Evolutionary conservation across 306 rosid genomes (phyloP).

Genomic region (Sindora glabra): DNA sequence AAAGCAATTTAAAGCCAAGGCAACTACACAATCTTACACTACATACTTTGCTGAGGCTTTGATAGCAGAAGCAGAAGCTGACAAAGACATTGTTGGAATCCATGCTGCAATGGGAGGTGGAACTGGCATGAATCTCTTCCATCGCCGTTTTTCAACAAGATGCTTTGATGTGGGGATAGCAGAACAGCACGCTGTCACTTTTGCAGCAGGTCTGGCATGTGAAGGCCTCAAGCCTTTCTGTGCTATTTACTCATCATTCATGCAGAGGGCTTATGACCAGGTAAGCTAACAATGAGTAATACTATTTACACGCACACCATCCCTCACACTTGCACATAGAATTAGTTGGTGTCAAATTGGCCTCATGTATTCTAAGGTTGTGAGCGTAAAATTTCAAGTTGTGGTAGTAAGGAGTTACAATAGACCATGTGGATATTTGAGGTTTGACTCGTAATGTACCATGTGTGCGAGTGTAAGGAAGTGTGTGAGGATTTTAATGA

Average conservation of each 20-base stretch:
- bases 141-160: constrained; percentile 76
- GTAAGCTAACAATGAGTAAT: too few relatives aligned
- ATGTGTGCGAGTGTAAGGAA: too few relatives aligned
- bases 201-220: constrained; percentile 92
- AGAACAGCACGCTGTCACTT: constrained; percentile 96
- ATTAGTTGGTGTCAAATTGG: too few relatives aligned
- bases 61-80: constrained; percentile 88
- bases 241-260: constrained; percentile 87
- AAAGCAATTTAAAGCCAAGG: constrained; percentile 66
- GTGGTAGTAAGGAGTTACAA: too few relatives aligned
- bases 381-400: too few relatives aligned
- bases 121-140: constrained; percentile 93
- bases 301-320: too few relatives aligned
- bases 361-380: too few relatives aligned
- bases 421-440: too few relatives aligned
- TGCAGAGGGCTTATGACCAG: constrained; percentile 98
- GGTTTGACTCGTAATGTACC: too few relatives aligned
- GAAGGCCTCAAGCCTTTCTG: constrained; percentile 94
- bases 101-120: constrained; percentile 99
- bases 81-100: constrained; percentile 75
- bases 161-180: constrained; percentile 98
- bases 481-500: too few relatives aligned
- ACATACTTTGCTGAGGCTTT: constrained; percentile 95
- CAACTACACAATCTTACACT: constrained; percentile 72
- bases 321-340: too few relatives aligned